Base-by-base conservation (phyloP, 371 early-diverging fungal genomes). In the Chytridium lagenaria region DNA sequence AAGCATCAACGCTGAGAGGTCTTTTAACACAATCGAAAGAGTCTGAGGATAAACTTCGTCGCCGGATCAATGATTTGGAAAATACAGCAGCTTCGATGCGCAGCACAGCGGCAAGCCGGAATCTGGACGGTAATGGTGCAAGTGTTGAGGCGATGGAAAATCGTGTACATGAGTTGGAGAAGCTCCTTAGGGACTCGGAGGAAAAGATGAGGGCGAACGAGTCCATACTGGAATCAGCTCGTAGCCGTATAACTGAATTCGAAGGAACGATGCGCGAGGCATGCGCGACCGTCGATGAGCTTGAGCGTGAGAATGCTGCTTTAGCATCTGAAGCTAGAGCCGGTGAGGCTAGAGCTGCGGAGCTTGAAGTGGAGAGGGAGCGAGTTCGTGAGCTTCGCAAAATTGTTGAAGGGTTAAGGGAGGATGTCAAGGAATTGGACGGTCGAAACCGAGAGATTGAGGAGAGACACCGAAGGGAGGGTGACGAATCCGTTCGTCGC, bases 241-340 rank as follows among this genome's bases (percentile, higher is more conserved):
- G 64, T 37, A 59, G 51, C 30, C 65, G 74, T 28, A 77, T 80
- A 38, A 59, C 34, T 16, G 80, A 77, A 0, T 71, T 80, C 64
- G 80, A 80, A 34, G 64, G 71, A n/a, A 80, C 77, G 23, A 70
- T 80, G 68, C 49, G 63, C 49, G 80, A 79, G n/a, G 80, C 77
- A 1, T 50, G 49, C 33, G 28, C 33, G 2, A 79, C 74, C 3
- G 74, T 79, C 16, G 80, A 79, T 44, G 69, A 63, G 39, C 69
- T 79, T 22, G 80, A 79, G 55, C 26, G 40, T 15, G 80, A 79
- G 59, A 79, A 72, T 50, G 22, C 74, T 10, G 55, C 28, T 26
- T 65, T 76, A 1, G 59, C 65, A 5, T 3, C 49, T 1, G 69
- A 68, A 49, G 61, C 59, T 23, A 69, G 74, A 2, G 39, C 37